Evolutionary conservation across 805 yeast genomes (phyloP).

Genomic region (Nakazawaea holstii): DNA sequence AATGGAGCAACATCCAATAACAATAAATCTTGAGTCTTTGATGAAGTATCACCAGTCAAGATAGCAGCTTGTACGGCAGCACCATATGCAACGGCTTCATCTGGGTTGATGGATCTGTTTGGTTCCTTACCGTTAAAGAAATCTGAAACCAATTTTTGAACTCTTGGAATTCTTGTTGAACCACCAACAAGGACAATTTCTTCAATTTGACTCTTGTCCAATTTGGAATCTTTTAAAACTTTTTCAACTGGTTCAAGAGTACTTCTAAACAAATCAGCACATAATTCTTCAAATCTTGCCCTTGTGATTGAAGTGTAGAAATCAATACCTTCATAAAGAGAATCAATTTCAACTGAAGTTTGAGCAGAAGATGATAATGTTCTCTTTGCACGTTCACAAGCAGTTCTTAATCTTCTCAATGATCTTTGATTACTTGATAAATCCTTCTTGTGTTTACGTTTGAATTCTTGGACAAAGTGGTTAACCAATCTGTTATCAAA

Average conservation of each 20-base stretch:
- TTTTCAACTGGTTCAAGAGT: constrained; percentile 94
- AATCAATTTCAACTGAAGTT: constrained; percentile 92
- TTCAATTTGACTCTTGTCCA: constrained; percentile 76
- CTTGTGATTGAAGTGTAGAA: constrained; percentile 95
- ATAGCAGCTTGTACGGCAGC: constrained; percentile 99
- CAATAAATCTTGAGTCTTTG: constrained; percentile 92
- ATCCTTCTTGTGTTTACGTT: constrained; percentile 97
- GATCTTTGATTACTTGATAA: constrained; percentile 92
- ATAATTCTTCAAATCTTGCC: constrained; percentile 95
- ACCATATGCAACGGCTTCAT: constrained; percentile 99
- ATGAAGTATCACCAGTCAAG: constrained; percentile 91
- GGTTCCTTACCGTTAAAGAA: constrained; percentile 98
- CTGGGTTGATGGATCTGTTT: constrained; percentile 94
- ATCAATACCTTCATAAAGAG: constrained; percentile 91
- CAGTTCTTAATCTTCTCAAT: constrained; percentile 96
- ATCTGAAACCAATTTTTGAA: constrained; percentile 92
- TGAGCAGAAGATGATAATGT: constrained; percentile 94
- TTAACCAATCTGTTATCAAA: constrained; percentile 76
- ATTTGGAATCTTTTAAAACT: constrained; percentile 78
- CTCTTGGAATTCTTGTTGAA: constrained; percentile 97
- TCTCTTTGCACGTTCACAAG: constrained; percentile 99
- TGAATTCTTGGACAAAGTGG: constrained; percentile 92
- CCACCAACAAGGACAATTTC: constrained; percentile 95
- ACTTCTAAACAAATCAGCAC: constrained; percentile 90
- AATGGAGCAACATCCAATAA: constrained; percentile 95